Conservation (phyloP, 2,329 filamentous ascomycete species). For the Alternaria sp. region DNA sequence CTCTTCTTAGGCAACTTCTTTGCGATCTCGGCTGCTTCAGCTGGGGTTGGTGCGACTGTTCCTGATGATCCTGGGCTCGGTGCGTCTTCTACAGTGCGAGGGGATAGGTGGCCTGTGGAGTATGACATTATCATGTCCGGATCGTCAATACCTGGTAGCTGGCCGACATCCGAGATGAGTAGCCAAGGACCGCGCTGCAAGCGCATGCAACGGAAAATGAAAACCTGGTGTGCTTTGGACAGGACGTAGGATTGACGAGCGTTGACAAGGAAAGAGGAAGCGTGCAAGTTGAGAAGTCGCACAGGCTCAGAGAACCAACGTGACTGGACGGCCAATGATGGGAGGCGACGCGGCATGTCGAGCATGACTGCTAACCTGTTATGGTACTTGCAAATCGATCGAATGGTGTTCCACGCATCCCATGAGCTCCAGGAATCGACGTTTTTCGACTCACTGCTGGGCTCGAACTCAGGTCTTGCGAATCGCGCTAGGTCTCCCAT, state of each 20-base stretch:
- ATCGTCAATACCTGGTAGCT: constrained; percentile 57
- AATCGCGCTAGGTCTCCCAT: constrained; percentile 61
- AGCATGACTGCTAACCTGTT: constrained; percentile 75
- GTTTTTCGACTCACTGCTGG: constrained; percentile 43
- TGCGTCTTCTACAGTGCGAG: constrained; percentile 52
- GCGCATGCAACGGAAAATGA: constrained; percentile 64
- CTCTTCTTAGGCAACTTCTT: constrained; percentile 49
- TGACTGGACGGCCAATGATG: constrained; percentile 61
- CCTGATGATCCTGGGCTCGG: constrained; percentile 31
- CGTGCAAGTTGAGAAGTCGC: constrained; percentile 61
- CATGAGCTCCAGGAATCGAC: constrained; percentile 80
- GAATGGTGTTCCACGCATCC: constrained; percentile 92
- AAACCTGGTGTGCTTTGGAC: constrained; percentile 62
- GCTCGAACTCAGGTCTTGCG: constrained; percentile 44
- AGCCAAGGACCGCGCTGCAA: constrained; percentile 66
- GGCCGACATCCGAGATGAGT: constrained; percentile 63
- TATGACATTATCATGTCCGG: constrained; percentile 47
- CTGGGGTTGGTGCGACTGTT: constrained; percentile 64
- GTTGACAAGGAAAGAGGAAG: constrained; percentile 63
- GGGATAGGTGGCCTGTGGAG: constrained; percentile 46
- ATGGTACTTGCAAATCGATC: constrained; percentile 85
- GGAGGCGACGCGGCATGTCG: constrained; percentile 64
- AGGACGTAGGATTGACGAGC: constrained; percentile 65
- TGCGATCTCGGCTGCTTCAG: constrained; percentile 64
- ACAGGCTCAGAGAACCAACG: constrained; percentile 70